phyloP scores from a whole-genome alignment of 257 asterid genomes.

The Plantago ovata region DNA sequence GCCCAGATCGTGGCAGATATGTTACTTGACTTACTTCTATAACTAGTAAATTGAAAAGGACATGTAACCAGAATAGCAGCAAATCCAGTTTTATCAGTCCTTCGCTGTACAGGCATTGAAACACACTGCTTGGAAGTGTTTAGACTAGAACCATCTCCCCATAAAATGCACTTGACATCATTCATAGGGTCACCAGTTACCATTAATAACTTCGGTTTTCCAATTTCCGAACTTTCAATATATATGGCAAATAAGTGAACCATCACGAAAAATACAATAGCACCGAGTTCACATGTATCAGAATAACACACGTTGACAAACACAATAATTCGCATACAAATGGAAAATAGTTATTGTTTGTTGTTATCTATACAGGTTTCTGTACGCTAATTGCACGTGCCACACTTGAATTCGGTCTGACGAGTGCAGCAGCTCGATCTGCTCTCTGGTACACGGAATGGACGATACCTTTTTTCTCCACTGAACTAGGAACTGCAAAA shows the following conservation, averaged over 20 bases:
- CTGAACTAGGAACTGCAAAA: conserved; percentile 11
- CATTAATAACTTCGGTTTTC: no score
- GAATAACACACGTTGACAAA: conserved; percentile 19
- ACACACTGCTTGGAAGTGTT: no score
- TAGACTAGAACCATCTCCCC: no score
- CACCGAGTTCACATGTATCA: conserved; percentile 14
- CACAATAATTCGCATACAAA: conserved; percentile 25
- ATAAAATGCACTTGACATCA: no score
- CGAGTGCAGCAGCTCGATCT: conserved; percentile 13
- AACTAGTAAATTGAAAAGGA: conserved; percentile 5
- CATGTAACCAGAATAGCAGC: neutral
- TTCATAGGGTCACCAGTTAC: no score
- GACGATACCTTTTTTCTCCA: neutral
- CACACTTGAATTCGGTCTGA: conserved; percentile 18
- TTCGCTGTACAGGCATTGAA: neutral
- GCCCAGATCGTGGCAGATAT: neutral
- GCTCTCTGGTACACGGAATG: conserved; percentile 2
- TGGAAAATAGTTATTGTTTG: conserved; percentile 8
- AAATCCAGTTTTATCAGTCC: neutral
- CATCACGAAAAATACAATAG: neutral
- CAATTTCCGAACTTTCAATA: neutral
- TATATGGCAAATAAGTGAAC: neutral
- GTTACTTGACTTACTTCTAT: neutral
- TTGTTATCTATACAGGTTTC: conserved; percentile 32
- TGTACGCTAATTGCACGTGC: conserved; percentile 24